These are phyloP conservation scores for Cryptococcus sp. DNA, from an alignment of 1,284 basidiomycete genomes.

Conservation along the genomic window DNA sequence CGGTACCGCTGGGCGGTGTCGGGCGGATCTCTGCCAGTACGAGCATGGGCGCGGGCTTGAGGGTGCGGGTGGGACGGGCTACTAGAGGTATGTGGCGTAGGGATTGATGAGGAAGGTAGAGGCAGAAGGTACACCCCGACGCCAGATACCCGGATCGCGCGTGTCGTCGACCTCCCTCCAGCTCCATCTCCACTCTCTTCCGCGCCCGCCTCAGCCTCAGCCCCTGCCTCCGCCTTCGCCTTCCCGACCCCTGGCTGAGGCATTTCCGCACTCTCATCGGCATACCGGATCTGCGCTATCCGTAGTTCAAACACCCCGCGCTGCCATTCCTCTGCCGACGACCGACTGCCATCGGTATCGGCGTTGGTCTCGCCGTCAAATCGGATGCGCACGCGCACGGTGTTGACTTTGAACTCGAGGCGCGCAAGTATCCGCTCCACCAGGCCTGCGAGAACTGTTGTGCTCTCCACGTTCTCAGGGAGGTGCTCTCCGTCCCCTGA, in stretches of 20 bases:
- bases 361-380: conserved; percentile 38
- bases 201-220: conserved; percentile 1
- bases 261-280: conserved; percentile 34
- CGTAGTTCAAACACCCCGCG: conserved; percentile 40
- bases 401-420: conserved; percentile 70
- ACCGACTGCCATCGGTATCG: too few relatives aligned
- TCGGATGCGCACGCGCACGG: conserved; percentile 58
- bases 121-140: conserved; percentile 29
- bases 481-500: too few relatives aligned
- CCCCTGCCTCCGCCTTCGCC: too few relatives aligned
- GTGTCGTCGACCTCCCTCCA: conserved; percentile 17
- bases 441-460: conserved; percentile 77
- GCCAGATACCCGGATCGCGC: conserved; percentile 25
- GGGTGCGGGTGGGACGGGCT: background rate
- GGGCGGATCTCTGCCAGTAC: too few relatives aligned
- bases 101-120: conserved; percentile 7
- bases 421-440: conserved; percentile 77
- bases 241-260: too few relatives aligned
- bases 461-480: conserved; percentile 47
- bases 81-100: background rate
- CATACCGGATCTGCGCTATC: conserved; percentile 41
- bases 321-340: conserved; percentile 11
- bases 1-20: too few relatives aligned
- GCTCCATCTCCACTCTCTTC: too few relatives aligned
- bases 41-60: too few relatives aligned